Conservation (phyloP, 2,329 filamentous ascomycete genomes). For the Monilinia vaccinii-corymbosi region DNA sequence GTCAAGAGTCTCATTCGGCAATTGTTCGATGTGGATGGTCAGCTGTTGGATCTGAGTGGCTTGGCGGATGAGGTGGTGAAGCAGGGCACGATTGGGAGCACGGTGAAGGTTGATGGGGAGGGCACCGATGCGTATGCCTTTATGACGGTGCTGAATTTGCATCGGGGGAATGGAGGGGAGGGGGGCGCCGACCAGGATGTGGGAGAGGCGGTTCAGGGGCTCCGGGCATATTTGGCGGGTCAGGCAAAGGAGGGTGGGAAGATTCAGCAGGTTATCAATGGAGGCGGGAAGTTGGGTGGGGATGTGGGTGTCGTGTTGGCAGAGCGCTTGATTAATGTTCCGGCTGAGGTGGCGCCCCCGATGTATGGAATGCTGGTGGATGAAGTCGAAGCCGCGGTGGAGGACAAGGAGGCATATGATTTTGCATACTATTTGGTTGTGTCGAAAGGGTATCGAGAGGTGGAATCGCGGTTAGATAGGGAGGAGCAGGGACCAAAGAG, state of each 20-base stretch:
- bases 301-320: constrained; percentile 73
- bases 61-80: constrained; percentile 79
- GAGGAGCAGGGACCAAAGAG: constrained; percentile 47
- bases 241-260: constrained; percentile 37
- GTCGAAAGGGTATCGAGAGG: constrained; percentile 86
- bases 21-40: constrained; percentile 80
- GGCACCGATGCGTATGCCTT: constrained; percentile 90
- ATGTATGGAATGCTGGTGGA: constrained; percentile 93
- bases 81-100: constrained; percentile 82
- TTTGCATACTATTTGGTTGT: constrained; percentile 91
- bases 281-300: neutral
- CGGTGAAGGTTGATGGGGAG: constrained; percentile 94
- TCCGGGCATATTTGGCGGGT: constrained; percentile 61
- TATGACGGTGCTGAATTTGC: constrained; percentile 76
- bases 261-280: neutral
- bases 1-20: constrained; percentile 84
- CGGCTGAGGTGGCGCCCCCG: constrained; percentile 82
- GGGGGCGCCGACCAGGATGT: constrained; percentile 55
- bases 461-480: constrained; percentile 69
- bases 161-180: constrained; percentile 60
- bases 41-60: constrained; percentile 78
- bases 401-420: constrained; percentile 84
- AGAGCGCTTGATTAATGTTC: constrained; percentile 93
- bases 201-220: constrained; percentile 56
- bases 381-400: constrained; percentile 78